phyloP scores from a whole-genome alignment of 2,329 filamentous ascomycete genomes.

The Nemania diffusa region DNA sequence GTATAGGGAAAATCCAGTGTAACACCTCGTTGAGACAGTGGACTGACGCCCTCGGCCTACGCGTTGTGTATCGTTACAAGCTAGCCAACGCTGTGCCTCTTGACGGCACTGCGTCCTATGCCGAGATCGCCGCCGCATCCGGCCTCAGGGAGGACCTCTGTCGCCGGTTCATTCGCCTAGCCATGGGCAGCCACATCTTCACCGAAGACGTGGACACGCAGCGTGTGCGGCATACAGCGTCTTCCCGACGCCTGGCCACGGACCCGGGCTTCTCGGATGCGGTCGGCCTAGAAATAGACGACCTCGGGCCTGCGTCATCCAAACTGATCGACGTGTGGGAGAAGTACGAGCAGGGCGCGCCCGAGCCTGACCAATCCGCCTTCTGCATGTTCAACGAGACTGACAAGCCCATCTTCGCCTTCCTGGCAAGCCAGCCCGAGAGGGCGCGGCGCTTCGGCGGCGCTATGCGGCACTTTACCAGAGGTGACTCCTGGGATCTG shows the following conservation, averaged over 20 bases:
- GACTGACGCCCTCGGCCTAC: slow-evolving; percentile 24
- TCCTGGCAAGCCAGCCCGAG: slow-evolving; percentile 26
- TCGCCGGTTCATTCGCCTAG: slow-evolving; percentile 27
- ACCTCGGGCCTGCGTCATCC: slow-evolving; percentile 30
- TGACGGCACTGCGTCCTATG: slow-evolving; percentile 27
- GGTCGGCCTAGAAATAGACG: slow-evolving; percentile 31
- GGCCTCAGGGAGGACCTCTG: slow-evolving; percentile 27
- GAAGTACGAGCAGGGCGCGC: slow-evolving; percentile 20
- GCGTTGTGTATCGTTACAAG: slow-evolving; percentile 34
- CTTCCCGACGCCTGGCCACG: slow-evolving; percentile 28
- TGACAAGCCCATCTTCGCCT: slow-evolving; percentile 21
- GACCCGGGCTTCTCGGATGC: slow-evolving; percentile 27
- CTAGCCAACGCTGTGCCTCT: slow-evolving; percentile 30
- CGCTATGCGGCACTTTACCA: slow-evolving; percentile 28
- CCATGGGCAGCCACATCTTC: slow-evolving; percentile 30
- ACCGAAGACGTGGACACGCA: slow-evolving; percentile 24
- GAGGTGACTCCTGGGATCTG: slow-evolving; percentile 32
- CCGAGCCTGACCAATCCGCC: slow-evolving; percentile 25
- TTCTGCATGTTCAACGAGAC: slow-evolving; percentile 31
- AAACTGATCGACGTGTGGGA: slow-evolving; percentile 28
- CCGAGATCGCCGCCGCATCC: slow-evolving; percentile 28
- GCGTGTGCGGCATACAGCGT: slow-evolving; percentile 31
- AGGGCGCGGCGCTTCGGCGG: slow-evolving; percentile 28
- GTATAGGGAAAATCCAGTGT: slow-evolving; percentile 6
- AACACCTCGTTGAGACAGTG: slow-evolving; percentile 24